These are phyloP conservation scores for Trichoderma breve DNA, from an alignment of 2,329 filamentous ascomycete species.

Conservation along the genomic window DNA sequence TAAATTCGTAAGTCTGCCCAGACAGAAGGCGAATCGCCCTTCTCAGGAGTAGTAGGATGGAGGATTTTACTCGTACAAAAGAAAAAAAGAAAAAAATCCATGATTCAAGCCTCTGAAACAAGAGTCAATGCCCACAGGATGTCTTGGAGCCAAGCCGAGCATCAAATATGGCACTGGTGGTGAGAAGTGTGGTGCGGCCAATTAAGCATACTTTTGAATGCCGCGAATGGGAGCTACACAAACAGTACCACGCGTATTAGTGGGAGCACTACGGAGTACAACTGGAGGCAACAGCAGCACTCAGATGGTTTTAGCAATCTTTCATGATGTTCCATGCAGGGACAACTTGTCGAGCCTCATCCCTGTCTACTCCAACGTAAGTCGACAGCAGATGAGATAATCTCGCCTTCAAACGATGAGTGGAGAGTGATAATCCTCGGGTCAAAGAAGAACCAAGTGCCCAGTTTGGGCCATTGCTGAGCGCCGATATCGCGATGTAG, in stretches of 20 bases:
- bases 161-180: background rate
- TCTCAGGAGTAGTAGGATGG: background rate
- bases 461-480: background rate
- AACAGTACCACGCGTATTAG: background rate
- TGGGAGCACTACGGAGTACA: background rate
- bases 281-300: background rate
- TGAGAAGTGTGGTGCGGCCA: background rate
- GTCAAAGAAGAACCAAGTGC: background rate
- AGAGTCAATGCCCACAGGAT: background rate
- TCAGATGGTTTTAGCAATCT: background rate
- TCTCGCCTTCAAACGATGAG: background rate
- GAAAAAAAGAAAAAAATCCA: background rate
- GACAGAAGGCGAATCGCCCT: background rate
- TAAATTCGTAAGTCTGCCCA: background rate
- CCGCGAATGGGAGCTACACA: background rate
- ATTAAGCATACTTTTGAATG: conserved; percentile 19
- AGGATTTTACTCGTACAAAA: background rate
- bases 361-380: background rate
- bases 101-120: background rate
- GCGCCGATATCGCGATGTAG: background rate
- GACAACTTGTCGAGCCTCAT: background rate
- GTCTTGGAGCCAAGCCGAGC: background rate
- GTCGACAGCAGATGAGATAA: background rate
- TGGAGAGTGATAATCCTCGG: background rate
- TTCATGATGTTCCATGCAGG: background rate